These are phyloP conservation scores for Sclerotinia trifoliorum DNA, from an alignment of 2,329 filamentous ascomycete genomes.

Conservation along the genomic window DNA sequence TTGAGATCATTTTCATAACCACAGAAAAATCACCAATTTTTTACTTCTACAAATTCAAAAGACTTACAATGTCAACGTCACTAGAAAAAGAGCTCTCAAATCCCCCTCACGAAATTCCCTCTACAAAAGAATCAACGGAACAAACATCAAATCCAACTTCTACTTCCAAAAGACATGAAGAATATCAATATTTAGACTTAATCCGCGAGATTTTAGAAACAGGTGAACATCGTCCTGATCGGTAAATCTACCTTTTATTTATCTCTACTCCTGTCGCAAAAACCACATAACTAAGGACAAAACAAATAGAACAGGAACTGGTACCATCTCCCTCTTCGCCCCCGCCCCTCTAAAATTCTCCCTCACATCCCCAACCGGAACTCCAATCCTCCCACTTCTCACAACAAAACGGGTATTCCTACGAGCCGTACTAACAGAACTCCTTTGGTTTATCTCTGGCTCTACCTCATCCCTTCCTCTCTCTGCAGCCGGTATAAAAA, in stretches of 20 bases:
- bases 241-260: slow-evolving; percentile 48
- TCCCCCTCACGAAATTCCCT: not conserved
- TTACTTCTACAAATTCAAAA: not conserved
- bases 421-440: slow-evolving; percentile 83
- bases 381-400: slow-evolving; percentile 79
- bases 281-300: slow-evolving; percentile 35
- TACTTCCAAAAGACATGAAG: slow-evolving; percentile 60
- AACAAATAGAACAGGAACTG: slow-evolving; percentile 75
- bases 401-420: slow-evolving; percentile 97
- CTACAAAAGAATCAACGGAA: not conserved
- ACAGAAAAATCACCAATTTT: not conserved
- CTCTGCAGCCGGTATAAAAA: slow-evolving; percentile 79
- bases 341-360: slow-evolving; percentile 83
- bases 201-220: slow-evolving; percentile 78
- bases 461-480: slow-evolving; percentile 77
- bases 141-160: not conserved
- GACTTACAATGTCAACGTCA: slow-evolving; percentile 29
- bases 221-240: slow-evolving; percentile 87
- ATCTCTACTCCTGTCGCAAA: not conserved
- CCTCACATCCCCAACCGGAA: slow-evolving; percentile 60
- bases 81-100: slow-evolving; percentile 26
- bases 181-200: slow-evolving; percentile 89
- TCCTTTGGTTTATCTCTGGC: slow-evolving; percentile 93
- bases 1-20: not conserved
- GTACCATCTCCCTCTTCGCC: slow-evolving; percentile 85